Percentiles rank a stretch among this genome's conserved stretches.
Conservation (phyloP, 495 filamentous ascomycete species). For the Aspergillus cavernicola region DNA sequence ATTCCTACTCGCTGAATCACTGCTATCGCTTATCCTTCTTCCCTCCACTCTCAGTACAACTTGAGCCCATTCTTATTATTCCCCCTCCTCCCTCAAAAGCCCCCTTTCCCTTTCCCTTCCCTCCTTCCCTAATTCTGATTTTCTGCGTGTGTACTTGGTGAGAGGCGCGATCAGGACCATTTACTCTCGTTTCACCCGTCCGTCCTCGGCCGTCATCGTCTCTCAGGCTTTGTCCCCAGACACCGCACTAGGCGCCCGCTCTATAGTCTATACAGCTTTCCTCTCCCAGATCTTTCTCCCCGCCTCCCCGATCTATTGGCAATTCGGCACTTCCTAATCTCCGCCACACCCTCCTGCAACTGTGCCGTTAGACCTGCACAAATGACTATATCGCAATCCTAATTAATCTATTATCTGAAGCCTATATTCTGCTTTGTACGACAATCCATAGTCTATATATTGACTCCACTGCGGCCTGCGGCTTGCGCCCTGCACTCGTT, state of each 20-base stretch:
- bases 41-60: constrained; percentile 14
- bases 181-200: not conserved
- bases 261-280: not conserved
- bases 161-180: not conserved
- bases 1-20: constrained; percentile 16
- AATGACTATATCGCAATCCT: not conserved
- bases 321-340: not conserved
- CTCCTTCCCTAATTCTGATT: not conserved
- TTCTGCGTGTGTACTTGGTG: not conserved
- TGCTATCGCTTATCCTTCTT: constrained; percentile 20
- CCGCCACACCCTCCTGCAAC: not conserved
- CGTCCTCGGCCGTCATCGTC: not conserved
- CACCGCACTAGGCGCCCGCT: not conserved
- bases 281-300: not conserved
- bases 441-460: not conserved
- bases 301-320: not conserved
- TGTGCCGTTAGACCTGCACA: not conserved
- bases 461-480: not conserved
- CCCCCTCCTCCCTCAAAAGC: constrained; percentile 9
- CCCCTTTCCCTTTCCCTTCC: constrained; percentile 1
- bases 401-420: not conserved
- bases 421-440: not conserved
- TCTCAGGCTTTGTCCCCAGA: not conserved
- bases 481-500: not conserved
- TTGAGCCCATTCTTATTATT: not conserved